Percentiles rank a stretch among this genome's conserved stretches.
These are phyloP conservation scores for Tylopilus rubrobrunneus DNA, from an alignment of 768 basidiomycete genomes.

Conservation along the genomic window DNA sequence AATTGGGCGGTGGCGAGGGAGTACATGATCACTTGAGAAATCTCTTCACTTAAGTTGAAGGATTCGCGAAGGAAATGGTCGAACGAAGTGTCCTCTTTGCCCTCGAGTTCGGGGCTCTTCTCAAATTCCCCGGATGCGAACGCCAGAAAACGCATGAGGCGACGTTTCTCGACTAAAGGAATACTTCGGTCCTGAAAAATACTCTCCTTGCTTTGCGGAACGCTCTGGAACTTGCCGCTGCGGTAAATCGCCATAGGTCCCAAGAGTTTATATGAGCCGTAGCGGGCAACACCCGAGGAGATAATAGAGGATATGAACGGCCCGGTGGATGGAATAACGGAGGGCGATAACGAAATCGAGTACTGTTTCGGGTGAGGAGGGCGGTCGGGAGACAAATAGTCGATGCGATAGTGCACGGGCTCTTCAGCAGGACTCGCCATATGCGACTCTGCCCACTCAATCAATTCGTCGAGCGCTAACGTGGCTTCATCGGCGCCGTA, in stretches of 20 bases:
- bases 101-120: constrained; percentile 51
- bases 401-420: constrained; percentile 20
- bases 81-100: constrained; percentile 55
- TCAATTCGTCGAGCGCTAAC: constrained; percentile 75
- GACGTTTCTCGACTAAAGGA: constrained; percentile 77
- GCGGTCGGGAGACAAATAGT: constrained; percentile 41
- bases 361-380: constrained; percentile 68
- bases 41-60: constrained; percentile 59
- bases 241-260: constrained; percentile 65
- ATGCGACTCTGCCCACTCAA: constrained; percentile 56
- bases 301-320: constrained; percentile 76
- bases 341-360: constrained; percentile 80
- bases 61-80: constrained; percentile 55
- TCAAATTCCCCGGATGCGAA: constrained; percentile 80
- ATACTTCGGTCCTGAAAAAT: constrained; percentile 84
- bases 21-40: constrained; percentile 63
- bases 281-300: constrained; percentile 79
- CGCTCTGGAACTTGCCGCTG: constrained; percentile 47
- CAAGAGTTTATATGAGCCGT: constrained; percentile 86
- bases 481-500: constrained; percentile 86
- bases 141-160: constrained; percentile 87
- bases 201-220: constrained; percentile 89
- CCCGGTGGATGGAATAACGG: constrained; percentile 76
- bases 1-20: constrained; percentile 71
- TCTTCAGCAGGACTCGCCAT: constrained; percentile 16